These are phyloP conservation scores for Apocynum venetum DNA, from an alignment of 257 asterid genomes.

Conservation along the genomic window DNA sequence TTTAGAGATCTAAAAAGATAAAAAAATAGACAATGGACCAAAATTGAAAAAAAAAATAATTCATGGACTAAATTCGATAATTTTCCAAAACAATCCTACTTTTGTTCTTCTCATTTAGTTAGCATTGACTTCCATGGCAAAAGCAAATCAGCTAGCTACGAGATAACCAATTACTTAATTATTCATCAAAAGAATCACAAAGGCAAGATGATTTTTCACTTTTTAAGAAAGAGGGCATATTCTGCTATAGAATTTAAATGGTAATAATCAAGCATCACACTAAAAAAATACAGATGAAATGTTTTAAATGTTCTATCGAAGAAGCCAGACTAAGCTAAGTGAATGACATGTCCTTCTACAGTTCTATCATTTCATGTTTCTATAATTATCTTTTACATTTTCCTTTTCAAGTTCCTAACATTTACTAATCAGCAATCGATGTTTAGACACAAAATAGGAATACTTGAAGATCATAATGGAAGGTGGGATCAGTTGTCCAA, in stretches of 20 bases:
- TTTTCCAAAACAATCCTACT: not conserved
- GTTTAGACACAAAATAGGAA: not conserved
- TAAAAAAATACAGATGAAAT: not conserved
- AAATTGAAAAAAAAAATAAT: too few species aligned
- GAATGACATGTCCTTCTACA: not conserved
- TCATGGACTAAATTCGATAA: too few species aligned
- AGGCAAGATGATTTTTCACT: not conserved
- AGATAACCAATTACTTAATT: not conserved
- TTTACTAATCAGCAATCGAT: not conserved
- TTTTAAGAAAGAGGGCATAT: not conserved
- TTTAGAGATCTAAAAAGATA: too few species aligned
- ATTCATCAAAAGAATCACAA: not conserved
- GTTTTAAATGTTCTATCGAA: not conserved
- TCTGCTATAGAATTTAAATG: not conserved
- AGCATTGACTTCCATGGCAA: not conserved
- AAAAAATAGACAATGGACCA: too few species aligned
- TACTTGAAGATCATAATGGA: not conserved
- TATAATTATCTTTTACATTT: not conserved
- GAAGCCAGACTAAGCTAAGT: not conserved
- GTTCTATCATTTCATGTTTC: not conserved
- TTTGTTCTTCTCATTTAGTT: not conserved
- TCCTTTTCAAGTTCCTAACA: not conserved
- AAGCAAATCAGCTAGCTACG: not conserved
- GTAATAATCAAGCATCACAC: not conserved
- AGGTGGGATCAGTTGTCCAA: not conserved